phyloP scores from a whole-genome alignment of 352 stramenopile species.

The Phytophthora sojae region DNA sequence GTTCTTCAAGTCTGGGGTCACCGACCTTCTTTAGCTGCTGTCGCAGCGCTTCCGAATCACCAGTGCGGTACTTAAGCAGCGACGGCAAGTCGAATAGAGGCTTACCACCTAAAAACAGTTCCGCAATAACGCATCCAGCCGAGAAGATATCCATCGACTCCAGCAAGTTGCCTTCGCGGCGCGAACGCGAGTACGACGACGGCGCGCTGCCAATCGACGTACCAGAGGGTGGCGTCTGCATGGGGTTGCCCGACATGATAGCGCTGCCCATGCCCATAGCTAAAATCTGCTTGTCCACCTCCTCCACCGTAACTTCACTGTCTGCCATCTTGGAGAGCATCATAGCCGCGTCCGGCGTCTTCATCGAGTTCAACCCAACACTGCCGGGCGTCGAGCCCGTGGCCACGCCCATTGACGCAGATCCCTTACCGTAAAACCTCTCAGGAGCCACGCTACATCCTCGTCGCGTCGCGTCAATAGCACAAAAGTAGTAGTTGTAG shows the following conservation, averaged over 20 bases:
- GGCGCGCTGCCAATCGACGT: constrained; percentile 34
- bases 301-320: constrained; percentile 72
- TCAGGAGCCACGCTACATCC: constrained; percentile 97
- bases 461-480: constrained; percentile 84
- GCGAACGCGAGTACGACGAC: constrained; percentile 50
- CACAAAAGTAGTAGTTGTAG: constrained; percentile 96
- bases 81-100: constrained; percentile 94
- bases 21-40: constrained; percentile 94
- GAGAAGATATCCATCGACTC: constrained; percentile 99
- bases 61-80: constrained; percentile 90
- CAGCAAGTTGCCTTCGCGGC: constrained; percentile 68
- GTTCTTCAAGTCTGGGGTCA: constrained; percentile 87
- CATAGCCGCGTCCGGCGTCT: constrained; percentile 60
- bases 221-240: constrained; percentile 33
- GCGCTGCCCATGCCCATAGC: constrained; percentile 55
- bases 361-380: constrained; percentile 28
- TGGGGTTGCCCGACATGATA: constrained; percentile 31
- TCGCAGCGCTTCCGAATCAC: constrained; percentile 72
- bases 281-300: constrained; percentile 80
- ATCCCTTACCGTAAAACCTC: constrained; percentile 62
- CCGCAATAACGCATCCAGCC: constrained; percentile 97
- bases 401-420: constrained; percentile 2
- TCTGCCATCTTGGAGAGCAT: constrained; percentile 81
- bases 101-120: constrained; percentile 96
- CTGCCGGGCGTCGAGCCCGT: constrained; percentile 32